These are phyloP conservation scores for Dysphania ambrosioides DNA, from an alignment of 148 eudicot species.

Conservation along the genomic window DNA sequence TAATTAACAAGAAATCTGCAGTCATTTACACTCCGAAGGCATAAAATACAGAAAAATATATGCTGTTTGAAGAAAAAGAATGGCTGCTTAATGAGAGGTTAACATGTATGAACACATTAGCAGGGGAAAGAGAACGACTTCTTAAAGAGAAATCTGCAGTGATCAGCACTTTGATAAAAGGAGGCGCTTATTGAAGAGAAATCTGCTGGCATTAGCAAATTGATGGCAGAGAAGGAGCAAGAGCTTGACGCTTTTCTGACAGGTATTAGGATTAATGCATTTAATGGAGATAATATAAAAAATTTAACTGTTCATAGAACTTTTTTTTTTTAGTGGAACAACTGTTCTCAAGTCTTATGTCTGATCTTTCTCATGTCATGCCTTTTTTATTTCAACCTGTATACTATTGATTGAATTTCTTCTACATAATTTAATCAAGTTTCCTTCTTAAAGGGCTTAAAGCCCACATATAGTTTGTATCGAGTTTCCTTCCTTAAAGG, in stretches of 20 bases:
- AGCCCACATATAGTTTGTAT: no score
- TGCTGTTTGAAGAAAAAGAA: constrained; percentile 22
- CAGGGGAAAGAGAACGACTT: constrained; percentile 18
- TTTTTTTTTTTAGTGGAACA: no score
- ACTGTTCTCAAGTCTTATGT: no score
- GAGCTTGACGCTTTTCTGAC: constrained; percentile 16
- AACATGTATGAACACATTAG: constrained; percentile 11
- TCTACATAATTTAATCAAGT: neutral
- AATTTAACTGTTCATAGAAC: no score
- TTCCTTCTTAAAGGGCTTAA: neutral
- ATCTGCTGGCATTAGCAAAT: constrained; percentile 12
- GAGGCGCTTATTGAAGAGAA: constrained; percentile 17
- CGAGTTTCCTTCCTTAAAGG: no score
- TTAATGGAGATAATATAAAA: no score
- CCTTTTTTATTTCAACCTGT: neutral
- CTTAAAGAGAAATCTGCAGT: constrained; percentile 18
- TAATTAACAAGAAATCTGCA: constrained; percentile 15
- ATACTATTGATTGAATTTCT: neutral
- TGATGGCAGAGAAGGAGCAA: constrained; percentile 22
- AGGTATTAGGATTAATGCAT: no score
- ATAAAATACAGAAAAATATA: constrained; percentile 9
- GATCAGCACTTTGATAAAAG: constrained; percentile 15
- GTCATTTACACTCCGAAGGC: constrained; percentile 13
- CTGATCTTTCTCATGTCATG: neutral
- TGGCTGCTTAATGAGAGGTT: constrained; percentile 15